A percentile compares a stretch with the other conserved stretches of the same genome.
phyloP scores from a whole-genome alignment of 768 basidiomycete genomes.

The Lactarius hengduanensis region DNA sequence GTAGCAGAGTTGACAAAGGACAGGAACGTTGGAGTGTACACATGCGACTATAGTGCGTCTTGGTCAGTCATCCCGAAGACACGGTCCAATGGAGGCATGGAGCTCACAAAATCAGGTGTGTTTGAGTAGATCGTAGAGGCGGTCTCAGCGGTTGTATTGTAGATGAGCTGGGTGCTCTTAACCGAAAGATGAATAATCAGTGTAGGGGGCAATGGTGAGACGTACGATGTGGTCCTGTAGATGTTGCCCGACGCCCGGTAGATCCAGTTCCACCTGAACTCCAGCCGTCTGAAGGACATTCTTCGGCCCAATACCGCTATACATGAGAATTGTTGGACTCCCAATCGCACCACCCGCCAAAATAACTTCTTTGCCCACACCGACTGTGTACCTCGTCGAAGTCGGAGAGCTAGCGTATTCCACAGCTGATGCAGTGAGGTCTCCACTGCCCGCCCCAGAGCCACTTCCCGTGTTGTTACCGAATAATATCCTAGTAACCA shows the following conservation, averaged over 20 bases:
- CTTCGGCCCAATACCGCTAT: constrained; percentile 57
- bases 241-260: constrained; percentile 63
- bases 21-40: constrained; percentile 38
- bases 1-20: constrained; percentile 66
- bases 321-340: constrained; percentile 53
- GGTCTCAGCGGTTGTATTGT: constrained; percentile 40
- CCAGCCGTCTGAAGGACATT: constrained; percentile 49
- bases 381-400: constrained; percentile 41
- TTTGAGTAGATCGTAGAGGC: constrained; percentile 34
- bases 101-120: neutral
- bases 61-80: constrained; percentile 4
- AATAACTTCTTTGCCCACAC: constrained; percentile 62
- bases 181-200: neutral
- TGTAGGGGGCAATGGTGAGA: neutral
- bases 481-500: constrained; percentile 56
- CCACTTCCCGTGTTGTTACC: constrained; percentile 32
- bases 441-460: constrained; percentile 37
- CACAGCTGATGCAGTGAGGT: constrained; percentile 45
- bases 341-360: constrained; percentile 49
- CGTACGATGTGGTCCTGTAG: constrained; percentile 53
- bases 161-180: constrained; percentile 41
- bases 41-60: constrained; percentile 22
- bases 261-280: constrained; percentile 45
- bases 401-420: constrained; percentile 45
- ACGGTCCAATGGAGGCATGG: neutral